Base-by-base conservation (phyloP, 2,329 filamentous ascomycete species). In the Iodosphaeria phyllophila region DNA sequence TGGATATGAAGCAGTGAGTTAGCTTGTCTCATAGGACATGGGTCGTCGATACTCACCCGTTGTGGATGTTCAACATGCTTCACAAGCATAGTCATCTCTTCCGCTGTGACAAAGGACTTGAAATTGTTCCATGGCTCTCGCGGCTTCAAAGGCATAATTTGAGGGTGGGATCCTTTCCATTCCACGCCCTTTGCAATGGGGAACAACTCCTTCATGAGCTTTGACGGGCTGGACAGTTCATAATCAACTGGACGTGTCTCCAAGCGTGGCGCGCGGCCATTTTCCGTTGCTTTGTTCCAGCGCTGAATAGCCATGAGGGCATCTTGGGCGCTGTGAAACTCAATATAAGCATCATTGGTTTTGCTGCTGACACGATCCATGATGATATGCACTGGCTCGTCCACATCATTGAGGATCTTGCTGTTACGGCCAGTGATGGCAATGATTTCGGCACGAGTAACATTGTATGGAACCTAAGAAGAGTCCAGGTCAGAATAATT, bases 31-130 rank as follows among this genome's bases (percentile, higher is more conserved):
- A 22, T 12, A 13, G 19, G 8, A 28, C n/a, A n/a, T n/a, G n/a
- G n/a, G n/a, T n/a, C n/a, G n/a, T n/a, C n/a, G n/a, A n/a, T 12
- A 59, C 64, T 51, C 50, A 73, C 69, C n/a, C 68, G 60, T 29
- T 63, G 54, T 3, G 67, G 64, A 3, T 59, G 54, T 37, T 74
- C 67, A 3, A 67, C 64, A 40, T 73, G 66, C 48, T 72, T 72
- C 27, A 62, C 51, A 7, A 74, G 52, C 61, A 73, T 65, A 1
- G 58, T 54, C 52, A 74, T 57, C 43, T 75, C 69, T 41, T 75
- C 71, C 14, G 56, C 53, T 1, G 58, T 60, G 16, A 74, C 47
- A 35, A 75, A 74, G 8, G 64, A 59, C 32, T 61, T 61, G 45
- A 73, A 74, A 20, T 54, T 56, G 10, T 52, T 48, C 56, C 60